Evolutionary conservation across 192 early-diverging fungal species (phyloP).

Genomic region (Dimargaris verticillata): DNA sequence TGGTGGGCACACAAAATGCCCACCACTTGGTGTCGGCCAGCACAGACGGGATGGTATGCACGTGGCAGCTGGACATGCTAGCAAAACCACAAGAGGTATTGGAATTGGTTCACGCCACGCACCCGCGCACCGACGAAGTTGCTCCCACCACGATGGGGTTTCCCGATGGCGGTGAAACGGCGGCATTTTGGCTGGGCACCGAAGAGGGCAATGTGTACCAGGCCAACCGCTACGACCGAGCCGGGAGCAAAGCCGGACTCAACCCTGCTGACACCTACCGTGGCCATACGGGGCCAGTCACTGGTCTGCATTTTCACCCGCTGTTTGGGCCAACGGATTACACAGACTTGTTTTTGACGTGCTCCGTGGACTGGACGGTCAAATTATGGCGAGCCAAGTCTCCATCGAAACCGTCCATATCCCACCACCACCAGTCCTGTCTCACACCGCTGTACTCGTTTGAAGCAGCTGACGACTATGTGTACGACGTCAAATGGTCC

Average conservation of each 20-base stretch:
- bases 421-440: constrained; percentile 16
- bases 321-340: constrained; percentile 58
- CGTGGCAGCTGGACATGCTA: constrained; percentile 98
- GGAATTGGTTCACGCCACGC: constrained; percentile 55
- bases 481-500: constrained; percentile 96
- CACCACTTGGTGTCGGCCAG: constrained; percentile 82
- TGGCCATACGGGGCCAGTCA: constrained; percentile 79
- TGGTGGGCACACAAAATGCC: constrained; percentile 91
- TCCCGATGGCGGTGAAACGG: constrained; percentile 71
- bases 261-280: constrained; percentile 69
- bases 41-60: constrained; percentile 91
- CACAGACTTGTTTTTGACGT: constrained; percentile 80
- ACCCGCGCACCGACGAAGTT: constrained; percentile 80
- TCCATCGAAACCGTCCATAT: constrained; percentile 20
- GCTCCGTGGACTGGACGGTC: constrained; percentile 92
- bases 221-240: constrained; percentile 87
- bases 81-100: constrained; percentile 85
- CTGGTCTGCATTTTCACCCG: constrained; percentile 85
- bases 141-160: constrained; percentile 82
- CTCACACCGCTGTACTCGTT: constrained; percentile 65
- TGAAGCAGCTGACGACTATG: constrained; percentile 87
- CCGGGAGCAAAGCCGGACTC: constrained; percentile 93
- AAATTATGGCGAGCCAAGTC: constrained; percentile 80
- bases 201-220: constrained; percentile 90
- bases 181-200: constrained; percentile 87